Conservation (phyloP, 257 asterid genomes). For the Nicotiana undulata region DNA sequence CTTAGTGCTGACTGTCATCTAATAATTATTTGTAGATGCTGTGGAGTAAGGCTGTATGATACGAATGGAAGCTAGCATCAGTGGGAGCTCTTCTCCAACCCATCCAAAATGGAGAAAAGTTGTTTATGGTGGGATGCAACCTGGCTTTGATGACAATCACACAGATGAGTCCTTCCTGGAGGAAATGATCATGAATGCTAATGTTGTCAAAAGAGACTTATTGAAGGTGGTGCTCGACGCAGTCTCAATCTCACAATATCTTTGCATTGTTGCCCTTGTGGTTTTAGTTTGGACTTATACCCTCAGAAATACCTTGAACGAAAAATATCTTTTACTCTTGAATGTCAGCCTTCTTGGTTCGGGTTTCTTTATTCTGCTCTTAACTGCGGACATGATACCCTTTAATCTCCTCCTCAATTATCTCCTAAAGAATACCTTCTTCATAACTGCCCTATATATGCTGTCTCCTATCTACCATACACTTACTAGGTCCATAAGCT, state of each 20-base stretch:
- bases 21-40: neutral
- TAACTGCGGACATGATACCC: slow-evolving; percentile 62
- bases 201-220: slow-evolving; percentile 79
- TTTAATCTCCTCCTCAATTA: slow-evolving; percentile 42
- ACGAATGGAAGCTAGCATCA: slow-evolving; percentile 36
- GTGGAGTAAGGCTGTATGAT: slow-evolving; percentile 1
- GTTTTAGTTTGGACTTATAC: slow-evolving; percentile 85
- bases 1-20: neutral
- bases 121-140: slow-evolving; percentile 94
- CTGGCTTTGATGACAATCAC: slow-evolving; percentile 84
- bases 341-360: slow-evolving; percentile 55
- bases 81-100: slow-evolving; percentile 32
- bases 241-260: slow-evolving; percentile 77
- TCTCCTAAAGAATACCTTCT: slow-evolving; percentile 58
- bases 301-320: slow-evolving; percentile 49
- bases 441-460: slow-evolving; percentile 59
- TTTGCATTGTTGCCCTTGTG: slow-evolving; percentile 79
- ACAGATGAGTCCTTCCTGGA: slow-evolving; percentile 83
- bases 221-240: slow-evolving; percentile 80
- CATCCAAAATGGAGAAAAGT: slow-evolving; percentile 69
- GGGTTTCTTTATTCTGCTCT: slow-evolving; percentile 57
- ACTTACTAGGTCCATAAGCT: slow-evolving; percentile 78
- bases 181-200: slow-evolving; percentile 96
- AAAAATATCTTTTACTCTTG: slow-evolving; percentile 48
- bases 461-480: slow-evolving; percentile 81